Evolutionary conservation across 257 asterid species (phyloP).

Genomic region (Solanum ahanhuiri): DNA sequence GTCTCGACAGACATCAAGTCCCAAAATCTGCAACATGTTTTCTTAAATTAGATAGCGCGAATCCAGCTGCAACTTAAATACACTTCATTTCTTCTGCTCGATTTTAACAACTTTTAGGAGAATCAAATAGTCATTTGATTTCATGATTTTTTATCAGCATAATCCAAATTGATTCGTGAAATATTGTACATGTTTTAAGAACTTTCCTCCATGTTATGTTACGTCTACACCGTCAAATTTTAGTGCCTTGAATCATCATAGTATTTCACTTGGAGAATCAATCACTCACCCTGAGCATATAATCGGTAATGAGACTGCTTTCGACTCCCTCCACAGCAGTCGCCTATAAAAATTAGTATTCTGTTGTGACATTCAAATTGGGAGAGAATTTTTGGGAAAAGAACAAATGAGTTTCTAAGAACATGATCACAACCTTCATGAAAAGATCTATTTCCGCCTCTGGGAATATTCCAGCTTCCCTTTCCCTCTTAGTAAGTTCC

Average conservation of each 20-base stretch:
- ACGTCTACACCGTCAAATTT: neutral
- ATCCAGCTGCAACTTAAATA: neutral
- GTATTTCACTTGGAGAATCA: neutral
- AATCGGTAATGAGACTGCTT: conserved; percentile 57
- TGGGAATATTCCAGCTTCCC: conserved; percentile 61
- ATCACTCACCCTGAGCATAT: conserved; percentile 36
- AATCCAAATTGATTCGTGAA: neutral
- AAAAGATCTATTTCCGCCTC: conserved; percentile 76
- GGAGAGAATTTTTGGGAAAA: neutral
- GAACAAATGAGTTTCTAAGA: neutral
- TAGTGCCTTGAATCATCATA: neutral
- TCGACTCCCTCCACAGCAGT: conserved; percentile 40
- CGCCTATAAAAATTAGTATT: conserved; percentile 20
- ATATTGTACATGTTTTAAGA: neutral
- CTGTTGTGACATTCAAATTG: neutral
- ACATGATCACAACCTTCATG: conserved; percentile 54
- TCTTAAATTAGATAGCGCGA: neutral
- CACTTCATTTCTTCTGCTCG: neutral
- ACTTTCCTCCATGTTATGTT: no score
- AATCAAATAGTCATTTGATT: neutral
- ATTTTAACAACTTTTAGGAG: neutral
- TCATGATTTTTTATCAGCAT: neutral
- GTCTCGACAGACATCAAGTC: conserved; percentile 68
- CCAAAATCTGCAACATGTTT: conserved; percentile 42
- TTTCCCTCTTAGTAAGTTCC: conserved; percentile 73